A percentile compares a stretch with the other conserved stretches of the same genome.
Conservation (phyloP, 306 rosid species). For the Pterocarpus macrocarpus region DNA sequence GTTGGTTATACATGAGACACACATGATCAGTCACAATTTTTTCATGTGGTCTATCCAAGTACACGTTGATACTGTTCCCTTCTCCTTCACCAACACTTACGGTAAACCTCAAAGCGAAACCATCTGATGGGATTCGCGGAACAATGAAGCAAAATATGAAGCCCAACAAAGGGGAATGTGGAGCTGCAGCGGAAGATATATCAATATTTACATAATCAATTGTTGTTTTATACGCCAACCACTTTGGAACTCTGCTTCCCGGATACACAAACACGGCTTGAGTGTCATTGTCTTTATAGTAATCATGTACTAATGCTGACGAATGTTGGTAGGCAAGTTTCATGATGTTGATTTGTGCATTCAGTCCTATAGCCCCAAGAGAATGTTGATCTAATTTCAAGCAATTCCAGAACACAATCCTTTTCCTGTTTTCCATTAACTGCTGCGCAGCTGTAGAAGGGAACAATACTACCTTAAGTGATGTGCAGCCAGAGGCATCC, state of each 20-base stretch:
- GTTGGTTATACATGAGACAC: background rate
- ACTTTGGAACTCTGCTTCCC: background rate
- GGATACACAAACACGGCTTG: background rate
- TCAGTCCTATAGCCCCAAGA: background rate
- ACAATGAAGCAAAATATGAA: background rate
- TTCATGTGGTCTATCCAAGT: background rate
- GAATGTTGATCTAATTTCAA: constrained; percentile 21
- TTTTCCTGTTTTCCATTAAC: background rate
- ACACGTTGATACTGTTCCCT: background rate
- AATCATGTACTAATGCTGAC: background rate
- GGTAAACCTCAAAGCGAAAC: background rate
- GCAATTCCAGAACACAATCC: constrained; percentile 1
- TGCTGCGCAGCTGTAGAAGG: constrained; percentile 2
- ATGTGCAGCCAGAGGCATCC: background rate
- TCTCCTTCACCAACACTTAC: background rate
- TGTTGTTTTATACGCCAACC: background rate
- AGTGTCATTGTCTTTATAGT: background rate
- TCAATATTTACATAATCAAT: background rate
- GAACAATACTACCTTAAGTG: constrained; percentile 1
- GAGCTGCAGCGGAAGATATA: background rate
- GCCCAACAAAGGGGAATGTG: background rate
- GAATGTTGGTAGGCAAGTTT: background rate
- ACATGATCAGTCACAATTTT: background rate
- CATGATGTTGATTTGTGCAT: constrained; percentile 9
- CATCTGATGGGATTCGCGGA: background rate